A percentile compares a stretch with the other conserved stretches of the same genome.
These are phyloP conservation scores for Melanogaster broomeanus DNA, from an alignment of 768 basidiomycete species.

Conservation along the genomic window DNA sequence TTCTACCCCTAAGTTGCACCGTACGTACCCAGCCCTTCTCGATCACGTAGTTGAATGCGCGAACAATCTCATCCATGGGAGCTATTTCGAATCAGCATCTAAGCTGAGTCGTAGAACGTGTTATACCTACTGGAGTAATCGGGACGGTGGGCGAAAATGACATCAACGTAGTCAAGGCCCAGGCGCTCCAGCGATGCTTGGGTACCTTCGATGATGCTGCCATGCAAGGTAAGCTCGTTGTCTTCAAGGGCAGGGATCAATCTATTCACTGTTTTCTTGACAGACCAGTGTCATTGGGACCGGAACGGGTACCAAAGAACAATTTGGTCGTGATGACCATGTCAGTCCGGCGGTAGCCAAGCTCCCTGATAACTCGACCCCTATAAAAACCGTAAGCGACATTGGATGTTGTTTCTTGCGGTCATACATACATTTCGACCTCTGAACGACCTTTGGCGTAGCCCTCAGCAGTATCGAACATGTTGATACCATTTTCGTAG, in stretches of 20 bases:
- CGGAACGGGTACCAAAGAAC: conserved; percentile 54
- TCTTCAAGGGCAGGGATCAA: neutral
- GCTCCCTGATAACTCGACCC: conserved; percentile 57
- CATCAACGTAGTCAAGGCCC: conserved; percentile 54
- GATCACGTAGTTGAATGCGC: conserved; percentile 58
- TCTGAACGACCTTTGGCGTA: conserved; percentile 52
- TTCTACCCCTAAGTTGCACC: neutral
- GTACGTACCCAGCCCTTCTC: conserved; percentile 45
- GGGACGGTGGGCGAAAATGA: conserved; percentile 51
- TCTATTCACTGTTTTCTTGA: conserved; percentile 34
- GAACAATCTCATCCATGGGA: conserved; percentile 56
- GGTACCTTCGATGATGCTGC: conserved; percentile 55
- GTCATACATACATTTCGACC: conserved; percentile 46
- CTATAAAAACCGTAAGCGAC: conserved; percentile 15
- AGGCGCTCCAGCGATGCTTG: conserved; percentile 50
- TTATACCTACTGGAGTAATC: conserved; percentile 35
- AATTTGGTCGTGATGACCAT: conserved; percentile 58
- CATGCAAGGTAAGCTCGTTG: neutral
- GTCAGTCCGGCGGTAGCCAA: conserved; percentile 50
- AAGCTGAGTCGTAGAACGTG: neutral
- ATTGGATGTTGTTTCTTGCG: neutral
- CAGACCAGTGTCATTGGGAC: conserved; percentile 43
- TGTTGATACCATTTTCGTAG: conserved; percentile 53
- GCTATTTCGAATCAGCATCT: conserved; percentile 21
- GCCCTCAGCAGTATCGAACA: conserved; percentile 49